A percentile compares a stretch with the other conserved stretches of the same genome.
phyloP scores from a whole-genome alignment of 768 basidiomycete species.

The Trametes cingulata region DNA sequence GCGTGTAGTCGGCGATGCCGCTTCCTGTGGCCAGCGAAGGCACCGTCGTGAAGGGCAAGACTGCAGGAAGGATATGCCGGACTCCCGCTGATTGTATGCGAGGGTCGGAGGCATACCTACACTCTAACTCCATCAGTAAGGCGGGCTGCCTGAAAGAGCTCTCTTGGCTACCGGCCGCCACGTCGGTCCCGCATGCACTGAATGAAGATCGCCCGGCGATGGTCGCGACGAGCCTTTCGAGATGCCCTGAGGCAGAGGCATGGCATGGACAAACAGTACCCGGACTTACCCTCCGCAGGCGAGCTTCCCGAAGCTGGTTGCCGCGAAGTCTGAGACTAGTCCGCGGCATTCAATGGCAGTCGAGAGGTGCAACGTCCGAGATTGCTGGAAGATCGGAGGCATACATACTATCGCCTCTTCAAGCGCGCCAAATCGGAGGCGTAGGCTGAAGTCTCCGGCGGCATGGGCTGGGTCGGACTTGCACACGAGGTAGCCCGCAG shows the following conservation, averaged over 20 bases:
- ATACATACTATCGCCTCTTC: not conserved
- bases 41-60: not conserved
- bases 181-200: constrained; percentile 4
- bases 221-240: not conserved
- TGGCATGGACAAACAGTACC: not conserved
- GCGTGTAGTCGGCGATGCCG: too few species aligned
- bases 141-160: not conserved
- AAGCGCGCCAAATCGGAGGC: not conserved
- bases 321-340: constrained; percentile 1
- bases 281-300: not conserved
- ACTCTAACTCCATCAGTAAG: not conserved
- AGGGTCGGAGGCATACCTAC: not conserved
- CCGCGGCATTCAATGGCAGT: constrained; percentile 3
- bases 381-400: constrained; percentile 5
- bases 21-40: not conserved
- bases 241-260: not conserved
- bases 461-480: not conserved
- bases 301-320: not conserved
- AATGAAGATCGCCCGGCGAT: constrained; percentile 3
- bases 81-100: not conserved
- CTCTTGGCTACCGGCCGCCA: not conserved
- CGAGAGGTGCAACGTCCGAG: not conserved
- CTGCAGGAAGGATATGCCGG: not conserved
- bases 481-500: not conserved
- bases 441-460: constrained; percentile 3